Conservation (phyloP, 202 grass and related monocot species). For the Bolboschoenoplectus hybrid region DNA sequence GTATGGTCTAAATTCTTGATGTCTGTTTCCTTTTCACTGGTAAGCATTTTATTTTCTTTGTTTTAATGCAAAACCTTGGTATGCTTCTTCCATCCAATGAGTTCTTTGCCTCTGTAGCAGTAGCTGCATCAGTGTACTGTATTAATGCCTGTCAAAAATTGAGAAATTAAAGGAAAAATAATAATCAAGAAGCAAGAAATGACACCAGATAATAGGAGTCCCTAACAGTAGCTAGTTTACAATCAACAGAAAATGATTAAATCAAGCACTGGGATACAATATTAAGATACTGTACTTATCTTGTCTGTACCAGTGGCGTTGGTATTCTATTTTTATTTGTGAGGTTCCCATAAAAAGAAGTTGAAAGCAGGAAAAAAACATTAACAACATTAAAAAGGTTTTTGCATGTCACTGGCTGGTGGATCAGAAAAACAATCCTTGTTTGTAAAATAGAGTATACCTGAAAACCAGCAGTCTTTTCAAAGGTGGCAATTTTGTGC, state of each 20-base stretch:
- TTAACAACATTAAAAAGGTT: neutral
- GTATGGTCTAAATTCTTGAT: neutral
- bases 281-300: neutral
- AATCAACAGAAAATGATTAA: constrained; percentile 13
- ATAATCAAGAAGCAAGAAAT: constrained; percentile 13
- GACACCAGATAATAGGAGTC: neutral
- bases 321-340: neutral
- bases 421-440: neutral
- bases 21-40: neutral
- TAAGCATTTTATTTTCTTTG: neutral
- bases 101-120: constrained; percentile 83
- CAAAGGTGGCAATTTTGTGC: constrained; percentile 99
- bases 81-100: constrained; percentile 99
- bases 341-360: neutral
- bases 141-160: constrained; percentile 74
- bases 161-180: constrained; percentile 13
- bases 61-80: constrained; percentile 58
- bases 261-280: neutral
- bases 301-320: neutral
- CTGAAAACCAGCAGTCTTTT: constrained; percentile 98
- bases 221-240: constrained; percentile 9
- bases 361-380: neutral
- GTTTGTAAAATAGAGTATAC: constrained; percentile 31
- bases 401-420: neutral
- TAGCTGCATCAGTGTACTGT: constrained; percentile 86